Conservation (phyloP, 2,329 filamentous ascomycete species). For the Malbranchea cinnamomea region DNA sequence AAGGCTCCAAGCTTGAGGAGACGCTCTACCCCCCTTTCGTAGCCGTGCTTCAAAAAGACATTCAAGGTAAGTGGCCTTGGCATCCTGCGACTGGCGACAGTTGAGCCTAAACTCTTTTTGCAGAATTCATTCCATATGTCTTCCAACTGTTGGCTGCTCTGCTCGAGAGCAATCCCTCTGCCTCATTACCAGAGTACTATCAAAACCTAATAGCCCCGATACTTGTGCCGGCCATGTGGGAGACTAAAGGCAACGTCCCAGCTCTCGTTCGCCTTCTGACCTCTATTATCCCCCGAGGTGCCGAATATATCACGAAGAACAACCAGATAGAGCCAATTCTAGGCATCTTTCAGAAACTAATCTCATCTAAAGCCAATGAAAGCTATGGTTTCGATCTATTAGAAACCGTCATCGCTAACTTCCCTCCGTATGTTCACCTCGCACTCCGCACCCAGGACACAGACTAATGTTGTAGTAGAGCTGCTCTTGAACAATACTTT, state of each 20-base stretch:
- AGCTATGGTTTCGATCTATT: slow-evolving; percentile 77
- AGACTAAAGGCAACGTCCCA: slow-evolving; percentile 82
- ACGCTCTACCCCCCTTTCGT: slow-evolving; percentile 75
- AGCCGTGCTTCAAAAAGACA: slow-evolving; percentile 61
- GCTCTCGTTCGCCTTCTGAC: slow-evolving; percentile 73
- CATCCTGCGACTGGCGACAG: not conserved
- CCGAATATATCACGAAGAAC: slow-evolving; percentile 55
- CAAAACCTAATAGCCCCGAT: slow-evolving; percentile 63
- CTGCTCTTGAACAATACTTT: slow-evolving; percentile 60
- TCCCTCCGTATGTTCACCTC: slow-evolving; percentile 47
- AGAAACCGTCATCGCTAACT: slow-evolving; percentile 59
- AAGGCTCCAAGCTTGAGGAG: slow-evolving; percentile 61
- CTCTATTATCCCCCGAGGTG: slow-evolving; percentile 66
- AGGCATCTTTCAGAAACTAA: slow-evolving; percentile 88
- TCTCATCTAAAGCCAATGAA: slow-evolving; percentile 71
- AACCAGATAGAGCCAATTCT: slow-evolving; percentile 77
- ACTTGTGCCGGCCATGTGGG: slow-evolving; percentile 73
- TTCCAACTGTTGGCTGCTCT: slow-evolving; percentile 91
- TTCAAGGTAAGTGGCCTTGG: slow-evolving; percentile 45
- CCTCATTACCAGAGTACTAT: slow-evolving; percentile 67
- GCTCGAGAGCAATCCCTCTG: slow-evolving; percentile 68
- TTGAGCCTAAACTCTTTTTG: slow-evolving; percentile 13
- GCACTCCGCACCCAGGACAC: not conserved
- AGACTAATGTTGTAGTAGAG: slow-evolving; percentile 25
- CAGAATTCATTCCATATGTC: slow-evolving; percentile 89